Conservation (phyloP, 78 protist species). For the Cavenderia fasciculata region DNA sequence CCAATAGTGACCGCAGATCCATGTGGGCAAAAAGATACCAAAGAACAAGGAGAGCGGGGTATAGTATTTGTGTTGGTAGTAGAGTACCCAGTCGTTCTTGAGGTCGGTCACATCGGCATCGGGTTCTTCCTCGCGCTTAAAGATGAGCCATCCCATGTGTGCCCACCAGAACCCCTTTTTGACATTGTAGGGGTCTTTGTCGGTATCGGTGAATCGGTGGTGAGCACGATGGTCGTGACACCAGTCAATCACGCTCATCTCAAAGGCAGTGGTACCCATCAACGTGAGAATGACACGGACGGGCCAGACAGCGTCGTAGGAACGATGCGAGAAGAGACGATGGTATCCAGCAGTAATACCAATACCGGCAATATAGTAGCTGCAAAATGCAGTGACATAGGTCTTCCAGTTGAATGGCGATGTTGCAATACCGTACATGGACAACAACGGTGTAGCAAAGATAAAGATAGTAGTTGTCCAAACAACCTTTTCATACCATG, state of each 20-base stretch:
- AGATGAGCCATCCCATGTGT: constrained; percentile 93
- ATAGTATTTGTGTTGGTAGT: constrained; percentile 86
- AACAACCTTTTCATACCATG: constrained; percentile 49
- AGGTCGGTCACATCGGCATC: constrained; percentile 81
- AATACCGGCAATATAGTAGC: constrained; percentile 77
- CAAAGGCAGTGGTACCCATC: constrained; percentile 83
- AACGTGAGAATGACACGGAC: constrained; percentile 39
- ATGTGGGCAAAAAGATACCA: constrained; percentile 76
- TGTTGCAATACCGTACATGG: constrained; percentile 53
- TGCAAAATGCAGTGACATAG: constrained; percentile 32
- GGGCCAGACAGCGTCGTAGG: constrained; percentile 52
- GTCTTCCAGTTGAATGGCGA: constrained; percentile 51
- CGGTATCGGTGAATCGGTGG: constrained; percentile 92
- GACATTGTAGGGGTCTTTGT: constrained; percentile 88
- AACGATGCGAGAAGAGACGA: constrained; percentile 80
- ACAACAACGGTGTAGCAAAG: constrained; percentile 48
- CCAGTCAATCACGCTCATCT: constrained; percentile 87
- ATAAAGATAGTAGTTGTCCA: constrained; percentile 48
- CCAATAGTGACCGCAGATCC: constrained; percentile 75
- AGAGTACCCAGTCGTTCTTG: constrained; percentile 37
- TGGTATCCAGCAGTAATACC: constrained; percentile 91
- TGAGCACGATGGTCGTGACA: constrained; percentile 91
- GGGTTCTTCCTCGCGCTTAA: constrained; percentile 74
- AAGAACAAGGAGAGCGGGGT: constrained; percentile 35
- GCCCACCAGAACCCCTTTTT: constrained; percentile 83